Evolutionary conservation across 768 basidiomycete species (phyloP), one percentile per base, ranked within the genome.

Genomic region (Suillus lakei): DNA sequence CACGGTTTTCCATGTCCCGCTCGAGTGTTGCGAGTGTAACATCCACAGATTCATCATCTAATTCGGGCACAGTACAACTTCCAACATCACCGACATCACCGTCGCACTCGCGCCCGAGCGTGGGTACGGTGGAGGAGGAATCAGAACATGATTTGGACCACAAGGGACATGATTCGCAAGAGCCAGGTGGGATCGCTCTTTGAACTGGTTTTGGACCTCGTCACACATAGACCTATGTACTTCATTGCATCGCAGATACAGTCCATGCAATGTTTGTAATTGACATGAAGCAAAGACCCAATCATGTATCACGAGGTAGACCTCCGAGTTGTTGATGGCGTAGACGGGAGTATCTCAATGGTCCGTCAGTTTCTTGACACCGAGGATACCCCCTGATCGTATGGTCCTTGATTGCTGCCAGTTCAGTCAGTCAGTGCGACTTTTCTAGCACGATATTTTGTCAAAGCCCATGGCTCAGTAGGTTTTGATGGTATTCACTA

Each of bases 1-100:
- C 80, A 2, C 76, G 82, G 58, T 76, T 83, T 67, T 79, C 83
- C 18, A 66, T 77, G 36, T 72, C 78, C 13, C 77, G 76, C 56
- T 62, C 64, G 44, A 76, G 77, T 48, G 26, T 72, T n/a, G 66
- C 62, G 28, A 76, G 77, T 43, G 60, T 68, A 50, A 65, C 39
- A 34, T 66, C 77, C 58, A 70, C 65, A n/a, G 76, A 76, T 43
- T 71, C 73, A 9, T 55, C 34, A 16, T 48, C 71, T 34, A 67
- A 69, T 23, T 55, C 69, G 10, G 66, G 69, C 4, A 32, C 50
- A 18, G 36, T 32, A 26, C 67, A 64, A 13, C 38, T 63, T 16
- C 46, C 68, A 21, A 53, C 62, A 10, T 16, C 64, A 10, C 69
- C 68, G 28, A 60, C 51, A 21, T 65, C 69, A 15, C 63, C 73